phyloP scores from a whole-genome alignment of 1,139 yeast species.

The Cylindricascospora bacillispora region DNA sequence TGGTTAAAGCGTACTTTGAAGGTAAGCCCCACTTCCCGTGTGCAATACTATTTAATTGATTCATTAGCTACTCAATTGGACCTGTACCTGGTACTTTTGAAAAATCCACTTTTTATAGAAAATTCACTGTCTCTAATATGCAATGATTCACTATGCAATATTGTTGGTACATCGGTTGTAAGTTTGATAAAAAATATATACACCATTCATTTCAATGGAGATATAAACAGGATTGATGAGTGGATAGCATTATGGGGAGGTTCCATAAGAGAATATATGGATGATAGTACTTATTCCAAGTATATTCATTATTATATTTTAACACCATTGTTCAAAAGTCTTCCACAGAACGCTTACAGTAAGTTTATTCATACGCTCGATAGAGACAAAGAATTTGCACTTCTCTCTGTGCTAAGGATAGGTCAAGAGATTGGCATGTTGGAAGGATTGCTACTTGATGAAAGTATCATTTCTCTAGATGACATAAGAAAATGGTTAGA shows the following conservation, averaged over 20 bases:
- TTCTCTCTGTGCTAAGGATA: constrained; percentile 46
- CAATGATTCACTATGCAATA: constrained; percentile 52
- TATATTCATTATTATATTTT: constrained; percentile 49
- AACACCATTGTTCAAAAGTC: constrained; percentile 43
- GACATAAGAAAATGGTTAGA: constrained; percentile 32
- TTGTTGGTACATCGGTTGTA: constrained; percentile 50
- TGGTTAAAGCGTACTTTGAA: constrained; percentile 37
- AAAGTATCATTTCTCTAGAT: constrained; percentile 28
- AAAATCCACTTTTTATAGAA: constrained; percentile 34
- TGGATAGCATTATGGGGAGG: constrained; percentile 49
- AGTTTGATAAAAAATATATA: constrained; percentile 32
- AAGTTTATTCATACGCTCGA: constrained; percentile 27
- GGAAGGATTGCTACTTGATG: constrained; percentile 34
- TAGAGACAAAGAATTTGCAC: constrained; percentile 28
- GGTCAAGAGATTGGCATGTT: constrained; percentile 50
- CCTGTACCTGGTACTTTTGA: constrained; percentile 29
- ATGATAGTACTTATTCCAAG: constrained; percentile 27
- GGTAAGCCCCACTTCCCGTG: constrained; percentile 41
- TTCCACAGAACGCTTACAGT: constrained; percentile 33
- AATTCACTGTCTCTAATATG: constrained; percentile 38
- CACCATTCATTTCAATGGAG: constrained; percentile 13
- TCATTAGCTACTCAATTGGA: constrained; percentile 37
- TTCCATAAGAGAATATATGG: constrained; percentile 28
- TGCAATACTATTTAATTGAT: constrained; percentile 48
- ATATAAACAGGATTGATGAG: constrained; percentile 14